A percentile compares a stretch with the other conserved stretches of the same genome.
These are phyloP conservation scores for Vitis hybrid DNA, from an alignment of 177 flowering plant genomes.

Conservation along the genomic window DNA sequence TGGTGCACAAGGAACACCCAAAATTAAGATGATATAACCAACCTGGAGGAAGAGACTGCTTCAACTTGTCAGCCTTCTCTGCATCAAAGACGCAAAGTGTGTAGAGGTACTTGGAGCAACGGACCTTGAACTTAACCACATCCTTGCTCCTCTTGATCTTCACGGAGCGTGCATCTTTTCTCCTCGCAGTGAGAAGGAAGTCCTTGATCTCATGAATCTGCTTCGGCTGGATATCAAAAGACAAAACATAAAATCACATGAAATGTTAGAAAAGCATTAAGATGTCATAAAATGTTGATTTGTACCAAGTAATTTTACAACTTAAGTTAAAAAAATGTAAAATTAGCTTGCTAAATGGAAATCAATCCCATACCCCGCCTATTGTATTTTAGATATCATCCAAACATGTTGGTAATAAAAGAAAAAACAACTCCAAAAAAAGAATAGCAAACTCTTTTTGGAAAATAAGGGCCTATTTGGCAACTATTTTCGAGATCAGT, in stretches of 20 bases:
- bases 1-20: background rate
- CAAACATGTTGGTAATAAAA: no score
- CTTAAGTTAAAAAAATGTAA: no score
- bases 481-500: background rate
- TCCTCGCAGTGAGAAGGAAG: constrained; percentile 76
- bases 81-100: constrained; percentile 64
- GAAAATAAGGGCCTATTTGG: constrained; percentile 44
- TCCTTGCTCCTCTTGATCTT: constrained; percentile 69
- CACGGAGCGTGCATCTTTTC: constrained; percentile 75
- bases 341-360: no score
- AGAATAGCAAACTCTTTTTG: no score
- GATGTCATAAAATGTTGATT: rapidly evolving
- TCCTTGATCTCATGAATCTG: constrained; percentile 81
- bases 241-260: no score
- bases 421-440: no score
- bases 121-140: constrained; percentile 74
- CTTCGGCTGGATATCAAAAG: constrained; percentile 47
- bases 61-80: constrained; percentile 78
- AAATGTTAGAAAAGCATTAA: no score
- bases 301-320: no score
- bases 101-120: constrained; percentile 77
- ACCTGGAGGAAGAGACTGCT: constrained; percentile 86
- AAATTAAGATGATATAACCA: background rate
- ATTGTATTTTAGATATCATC: no score
- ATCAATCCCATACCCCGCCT: no score